Percentiles rank a stretch among this genome's conserved stretches.
phyloP scores from a whole-genome alignment of 768 basidiomycete genomes.

The Phanerochaete carnosa region DNA sequence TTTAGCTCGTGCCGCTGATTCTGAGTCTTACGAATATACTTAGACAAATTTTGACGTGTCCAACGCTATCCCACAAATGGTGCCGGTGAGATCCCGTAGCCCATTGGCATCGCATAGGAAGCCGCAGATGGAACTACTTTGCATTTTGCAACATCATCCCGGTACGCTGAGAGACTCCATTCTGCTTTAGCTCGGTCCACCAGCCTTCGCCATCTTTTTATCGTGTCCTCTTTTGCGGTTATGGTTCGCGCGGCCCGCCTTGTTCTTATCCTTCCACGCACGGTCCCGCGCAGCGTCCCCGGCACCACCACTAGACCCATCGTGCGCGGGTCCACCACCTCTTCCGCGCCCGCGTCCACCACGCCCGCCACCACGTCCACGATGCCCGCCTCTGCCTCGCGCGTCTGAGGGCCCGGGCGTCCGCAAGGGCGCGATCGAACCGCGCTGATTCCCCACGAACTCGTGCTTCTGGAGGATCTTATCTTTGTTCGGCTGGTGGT shows the following conservation, averaged over 20 bases:
- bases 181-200: constrained; percentile 29
- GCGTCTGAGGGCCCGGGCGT: constrained; percentile 4
- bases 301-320: constrained; percentile 19
- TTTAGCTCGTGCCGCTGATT: no score
- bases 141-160: no score
- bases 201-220: constrained; percentile 78
- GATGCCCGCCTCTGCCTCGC: constrained; percentile 36
- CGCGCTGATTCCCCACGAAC: constrained; percentile 59
- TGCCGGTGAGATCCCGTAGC: no score
- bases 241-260: constrained; percentile 68
- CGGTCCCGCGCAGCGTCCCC: constrained; percentile 48
- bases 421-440: neutral
- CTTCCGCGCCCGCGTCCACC: constrained; percentile 41
- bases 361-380: constrained; percentile 35
- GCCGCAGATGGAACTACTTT: no score
- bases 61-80: no score
- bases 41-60: no score
- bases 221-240: constrained; percentile 83
- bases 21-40: no score
- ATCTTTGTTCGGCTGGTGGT: constrained; percentile 63
- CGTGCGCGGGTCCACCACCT: constrained; percentile 32
- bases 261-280: constrained; percentile 75
- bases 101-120: no score
- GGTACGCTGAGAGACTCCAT: no score
- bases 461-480: constrained; percentile 73